These are phyloP conservation scores for Daldinia grandis DNA, from an alignment of 495 filamentous ascomycete genomes.

Conservation along the genomic window DNA sequence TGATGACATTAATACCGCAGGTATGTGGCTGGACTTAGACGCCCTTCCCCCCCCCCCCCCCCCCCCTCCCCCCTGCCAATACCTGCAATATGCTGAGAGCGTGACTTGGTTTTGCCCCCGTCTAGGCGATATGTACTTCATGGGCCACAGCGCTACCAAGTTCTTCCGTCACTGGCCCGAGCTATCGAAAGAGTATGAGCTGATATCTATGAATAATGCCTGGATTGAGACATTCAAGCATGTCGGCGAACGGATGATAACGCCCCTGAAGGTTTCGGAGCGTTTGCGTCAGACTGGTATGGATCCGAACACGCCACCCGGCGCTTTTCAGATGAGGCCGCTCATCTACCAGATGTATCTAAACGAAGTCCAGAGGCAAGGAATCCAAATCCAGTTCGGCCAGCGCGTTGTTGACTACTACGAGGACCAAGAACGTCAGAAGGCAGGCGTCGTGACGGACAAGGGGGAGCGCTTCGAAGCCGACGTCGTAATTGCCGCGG, in stretches of 20 bases:
- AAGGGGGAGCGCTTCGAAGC: constrained; percentile 60
- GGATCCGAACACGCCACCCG: constrained; percentile 52
- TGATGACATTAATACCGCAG: constrained; percentile 51
- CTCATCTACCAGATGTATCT: constrained; percentile 66
- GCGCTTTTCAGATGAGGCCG: constrained; percentile 58
- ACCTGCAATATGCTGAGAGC: constrained; percentile 11
- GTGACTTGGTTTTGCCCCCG: neutral
- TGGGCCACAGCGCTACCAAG: constrained; percentile 58
- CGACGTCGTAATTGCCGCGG: constrained; percentile 67
- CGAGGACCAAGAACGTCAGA: constrained; percentile 54
- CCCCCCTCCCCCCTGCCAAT: neutral
- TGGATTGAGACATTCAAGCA: constrained; percentile 64
- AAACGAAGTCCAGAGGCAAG: constrained; percentile 57
- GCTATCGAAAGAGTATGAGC: constrained; percentile 56
- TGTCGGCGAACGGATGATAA: constrained; percentile 57
- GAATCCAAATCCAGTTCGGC: constrained; percentile 62
- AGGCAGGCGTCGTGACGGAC: constrained; percentile 57
- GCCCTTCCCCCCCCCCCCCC: neutral
- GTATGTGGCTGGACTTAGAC: constrained; percentile 27
- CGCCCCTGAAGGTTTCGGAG: constrained; percentile 51
- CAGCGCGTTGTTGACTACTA: constrained; percentile 60
- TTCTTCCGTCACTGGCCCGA: constrained; percentile 67
- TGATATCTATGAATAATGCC: constrained; percentile 56
- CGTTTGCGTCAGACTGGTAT: constrained; percentile 48
- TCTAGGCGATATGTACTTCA: constrained; percentile 65